These are phyloP conservation scores for Pseudonitzschia pungens DNA, from an alignment of 108 stramenopile species.

Conservation along the genomic window DNA sequence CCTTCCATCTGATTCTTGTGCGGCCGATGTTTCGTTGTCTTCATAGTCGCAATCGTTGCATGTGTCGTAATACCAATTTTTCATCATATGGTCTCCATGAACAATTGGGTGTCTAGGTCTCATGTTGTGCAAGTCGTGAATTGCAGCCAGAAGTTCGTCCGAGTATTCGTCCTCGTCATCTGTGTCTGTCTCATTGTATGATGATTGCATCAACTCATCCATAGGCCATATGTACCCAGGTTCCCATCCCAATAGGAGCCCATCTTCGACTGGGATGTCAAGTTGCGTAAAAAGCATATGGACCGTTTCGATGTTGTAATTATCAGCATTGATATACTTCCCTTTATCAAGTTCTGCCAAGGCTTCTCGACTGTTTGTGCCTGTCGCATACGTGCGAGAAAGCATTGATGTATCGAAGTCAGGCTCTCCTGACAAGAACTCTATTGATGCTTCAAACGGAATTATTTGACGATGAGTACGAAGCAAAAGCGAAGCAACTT, in stretches of 20 bases:
- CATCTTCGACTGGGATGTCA: not conserved
- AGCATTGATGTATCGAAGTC: not conserved
- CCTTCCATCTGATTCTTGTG: not conserved
- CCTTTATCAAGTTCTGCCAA: not conserved
- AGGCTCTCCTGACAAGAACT: not conserved
- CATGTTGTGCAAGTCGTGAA: constrained; percentile 28
- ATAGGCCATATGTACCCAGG: constrained; percentile 11
- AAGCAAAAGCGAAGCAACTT: constrained; percentile 11
- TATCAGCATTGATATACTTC: not conserved
- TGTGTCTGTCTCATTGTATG: not conserved
- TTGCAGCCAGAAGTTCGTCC: not conserved
- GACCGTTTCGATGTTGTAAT: not conserved
- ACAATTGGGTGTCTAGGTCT: constrained; percentile 15
- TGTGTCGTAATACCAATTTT: constrained; percentile 5
- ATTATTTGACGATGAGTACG: constrained; percentile 4
- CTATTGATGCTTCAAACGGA: not conserved
- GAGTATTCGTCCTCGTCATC: not conserved
- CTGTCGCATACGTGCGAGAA: not conserved
- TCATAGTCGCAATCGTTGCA: not conserved
- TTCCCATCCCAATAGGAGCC: constrained; percentile 4
- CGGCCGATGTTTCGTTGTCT: not conserved
- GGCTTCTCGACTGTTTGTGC: not conserved
- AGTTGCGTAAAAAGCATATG: constrained; percentile 5
- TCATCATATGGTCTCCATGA: not conserved
- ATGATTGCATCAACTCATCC: not conserved